phyloP scores from a whole-genome alignment of 2,329 filamentous ascomycete genomes.

The Thielaviopsis cerberus region DNA sequence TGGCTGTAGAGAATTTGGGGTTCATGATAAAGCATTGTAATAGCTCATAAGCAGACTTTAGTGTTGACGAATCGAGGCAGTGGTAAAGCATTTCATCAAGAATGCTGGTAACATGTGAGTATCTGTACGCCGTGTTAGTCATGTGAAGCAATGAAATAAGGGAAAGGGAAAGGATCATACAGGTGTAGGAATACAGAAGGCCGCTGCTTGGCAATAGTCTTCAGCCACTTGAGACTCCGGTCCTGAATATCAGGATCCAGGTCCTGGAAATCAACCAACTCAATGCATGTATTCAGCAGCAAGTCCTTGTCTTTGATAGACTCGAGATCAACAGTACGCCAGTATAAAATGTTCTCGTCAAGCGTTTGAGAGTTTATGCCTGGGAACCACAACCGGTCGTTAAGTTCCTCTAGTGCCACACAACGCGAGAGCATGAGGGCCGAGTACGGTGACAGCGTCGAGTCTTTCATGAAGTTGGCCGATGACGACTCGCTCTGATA shows the following conservation, averaged over 20 bases:
- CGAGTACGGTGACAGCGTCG: slow-evolving; percentile 35
- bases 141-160: slow-evolving; percentile 2
- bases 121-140: slow-evolving; percentile 20
- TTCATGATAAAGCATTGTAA: slow-evolving; percentile 38
- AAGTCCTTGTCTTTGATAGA: slow-evolving; percentile 41
- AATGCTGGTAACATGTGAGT: slow-evolving; percentile 35
- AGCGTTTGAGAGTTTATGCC: slow-evolving; percentile 29
- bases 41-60: slow-evolving; percentile 42
- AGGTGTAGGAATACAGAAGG: slow-evolving; percentile 39
- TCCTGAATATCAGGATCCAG: slow-evolving; percentile 44
- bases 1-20: slow-evolving; percentile 30
- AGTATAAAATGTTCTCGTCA: slow-evolving; percentile 23
- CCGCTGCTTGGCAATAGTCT: slow-evolving; percentile 33
- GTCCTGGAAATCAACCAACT: slow-evolving; percentile 46
- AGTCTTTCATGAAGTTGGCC: slow-evolving; percentile 12
- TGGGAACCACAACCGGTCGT: slow-evolving; percentile 42
- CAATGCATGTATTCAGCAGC: slow-evolving; percentile 42
- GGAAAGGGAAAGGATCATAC: slow-evolving; percentile 23
- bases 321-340: slow-evolving; percentile 26
- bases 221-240: slow-evolving; percentile 40
- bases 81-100: slow-evolving; percentile 44
- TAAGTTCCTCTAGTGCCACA: slow-evolving; percentile 37
- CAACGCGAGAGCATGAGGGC: slow-evolving; percentile 39
- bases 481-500: slow-evolving; percentile 17
- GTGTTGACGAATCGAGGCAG: slow-evolving; percentile 40